A percentile compares a stretch with the other conserved stretches of the same genome.
phyloP scores from a whole-genome alignment of 1,284 basidiomycete genomes.

The Athelia sp. region DNA sequence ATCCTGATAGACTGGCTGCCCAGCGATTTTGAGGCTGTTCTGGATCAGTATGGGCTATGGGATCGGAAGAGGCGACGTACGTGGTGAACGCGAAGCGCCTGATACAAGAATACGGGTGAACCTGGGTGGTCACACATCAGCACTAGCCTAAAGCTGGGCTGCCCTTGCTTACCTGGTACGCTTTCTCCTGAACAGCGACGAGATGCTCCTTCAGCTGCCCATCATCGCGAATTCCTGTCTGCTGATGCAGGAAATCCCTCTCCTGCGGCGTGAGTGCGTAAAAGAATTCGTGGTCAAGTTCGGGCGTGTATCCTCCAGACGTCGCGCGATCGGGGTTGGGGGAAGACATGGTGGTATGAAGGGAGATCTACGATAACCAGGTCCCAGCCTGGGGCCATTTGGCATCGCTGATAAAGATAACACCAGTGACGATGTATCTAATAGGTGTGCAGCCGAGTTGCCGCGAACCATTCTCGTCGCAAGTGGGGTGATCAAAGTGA shows the following conservation, averaged over 20 bases:
- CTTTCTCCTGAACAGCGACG: background rate
- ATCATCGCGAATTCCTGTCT: background rate
- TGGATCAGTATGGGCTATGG: background rate
- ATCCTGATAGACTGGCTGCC: conserved; percentile 35
- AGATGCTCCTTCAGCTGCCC: background rate
- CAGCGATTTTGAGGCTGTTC: conserved; percentile 36
- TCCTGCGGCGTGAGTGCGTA: background rate
- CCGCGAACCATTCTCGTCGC: too few relatives aligned
- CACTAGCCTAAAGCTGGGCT: background rate
- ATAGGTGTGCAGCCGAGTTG: too few relatives aligned
- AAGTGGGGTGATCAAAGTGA: too few relatives aligned
- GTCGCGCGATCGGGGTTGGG: too few relatives aligned
- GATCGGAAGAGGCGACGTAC: conserved; percentile 18
- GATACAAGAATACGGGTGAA: conserved; percentile 34
- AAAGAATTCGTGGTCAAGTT: too few relatives aligned
- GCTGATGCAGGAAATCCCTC: background rate
- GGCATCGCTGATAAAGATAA: too few relatives aligned
- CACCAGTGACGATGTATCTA: too few relatives aligned
- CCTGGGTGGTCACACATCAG: background rate
- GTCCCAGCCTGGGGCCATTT: too few relatives aligned
- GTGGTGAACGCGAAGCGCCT: conserved; percentile 34
- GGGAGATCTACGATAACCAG: too few relatives aligned
- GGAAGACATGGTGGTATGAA: too few relatives aligned
- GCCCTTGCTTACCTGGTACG: background rate
- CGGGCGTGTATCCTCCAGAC: too few relatives aligned